Base-by-base conservation (phyloP, 805 yeast genomes). In the Monosporozyma solicola region DNA sequence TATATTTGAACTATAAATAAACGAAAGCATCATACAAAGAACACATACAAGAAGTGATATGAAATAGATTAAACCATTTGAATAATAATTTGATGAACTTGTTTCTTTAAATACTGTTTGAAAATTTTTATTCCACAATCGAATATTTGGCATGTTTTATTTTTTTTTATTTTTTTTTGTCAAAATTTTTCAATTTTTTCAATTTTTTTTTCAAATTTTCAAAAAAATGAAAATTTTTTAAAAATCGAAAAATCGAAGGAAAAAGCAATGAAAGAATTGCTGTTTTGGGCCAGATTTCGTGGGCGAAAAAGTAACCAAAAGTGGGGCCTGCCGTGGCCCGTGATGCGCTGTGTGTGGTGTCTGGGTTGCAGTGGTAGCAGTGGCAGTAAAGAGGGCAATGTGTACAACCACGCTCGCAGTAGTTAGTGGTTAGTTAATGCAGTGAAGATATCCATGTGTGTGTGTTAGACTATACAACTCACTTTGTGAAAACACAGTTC, bases 131-230 rank as follows among this genome's bases (percentile, higher is more conserved):
- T 20, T 20, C 20, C 20, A 20, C 20, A 20, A 20, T 20, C 20
- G 20, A 20, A 20, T 20, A 20, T 20, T 20, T 20, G 20, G 20
- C 20, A 20, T 20, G 20, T 20, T 20, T 20, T 20, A 20, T 20
- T 20, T 20, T 20, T 20, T 20, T 20, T 1, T 20, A n/a, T 20
- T 20, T 20, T 20, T 20, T 20, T 20, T 20, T 20, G 20, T 20
- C 20, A 20, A 20, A 20, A 20, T 20, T 20, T 20, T 20, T 20
- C 20, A 20, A 20, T 20, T 20, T 20, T 20, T 20, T 20, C 20
- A 20, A 20, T 20, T 20, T 20, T 20, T 20, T 89, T 84, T 96
- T 96, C 95, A 67, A 65, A 55, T 71, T 60, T 13, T 32, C 11
- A 32, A 32, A 32, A 7, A 32, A 32, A 32, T 20, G 20, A 20